Evolutionary conservation across 345 rosid species (phyloP).

Genomic region (Gossypium thurberi): DNA sequence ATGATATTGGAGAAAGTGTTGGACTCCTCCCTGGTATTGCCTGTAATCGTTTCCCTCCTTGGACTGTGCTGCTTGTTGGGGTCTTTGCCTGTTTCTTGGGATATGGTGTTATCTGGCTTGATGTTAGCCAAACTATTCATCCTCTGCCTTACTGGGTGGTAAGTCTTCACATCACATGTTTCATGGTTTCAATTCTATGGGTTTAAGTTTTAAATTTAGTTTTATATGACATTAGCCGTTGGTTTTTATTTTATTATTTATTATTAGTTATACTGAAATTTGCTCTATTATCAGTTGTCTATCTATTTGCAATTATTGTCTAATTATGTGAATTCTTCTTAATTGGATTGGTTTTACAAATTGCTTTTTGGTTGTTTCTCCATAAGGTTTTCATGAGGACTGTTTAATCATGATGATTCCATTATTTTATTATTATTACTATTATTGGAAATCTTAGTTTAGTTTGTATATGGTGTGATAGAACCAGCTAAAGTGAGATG

Average conservation of each 20-base stretch:
- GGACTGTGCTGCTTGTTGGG: constrained; percentile 74
- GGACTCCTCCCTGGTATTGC: constrained; percentile 83
- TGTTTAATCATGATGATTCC: constrained; percentile 1
- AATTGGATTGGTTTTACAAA: neutral
- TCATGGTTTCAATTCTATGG: no score
- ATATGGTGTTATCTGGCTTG: constrained; percentile 84
- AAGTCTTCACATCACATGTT: constrained; percentile 5
- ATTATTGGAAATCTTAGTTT: neutral
- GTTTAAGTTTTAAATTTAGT: no score
- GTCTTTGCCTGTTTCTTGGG: constrained; percentile 67
- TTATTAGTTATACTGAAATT: no score
- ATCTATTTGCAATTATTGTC: neutral
- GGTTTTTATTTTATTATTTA: neutral
- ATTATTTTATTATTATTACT: no score
- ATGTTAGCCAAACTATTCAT: constrained; percentile 49
- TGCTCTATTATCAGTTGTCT: neutral
- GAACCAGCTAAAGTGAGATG: neutral
- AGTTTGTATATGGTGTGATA: neutral
- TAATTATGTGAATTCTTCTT: neutral
- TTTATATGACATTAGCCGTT: neutral
- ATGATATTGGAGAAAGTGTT: constrained; percentile 83
- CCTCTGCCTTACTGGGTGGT: constrained; percentile 87
- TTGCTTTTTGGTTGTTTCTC: neutral
- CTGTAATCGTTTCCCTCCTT: constrained; percentile 86
- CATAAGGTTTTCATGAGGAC: neutral